Percentiles rank a stretch among this genome's conserved stretches.
Evolutionary conservation across 2,329 filamentous ascomycete genomes (phyloP).

Genomic region (Grosmannia clavigera): DNA sequence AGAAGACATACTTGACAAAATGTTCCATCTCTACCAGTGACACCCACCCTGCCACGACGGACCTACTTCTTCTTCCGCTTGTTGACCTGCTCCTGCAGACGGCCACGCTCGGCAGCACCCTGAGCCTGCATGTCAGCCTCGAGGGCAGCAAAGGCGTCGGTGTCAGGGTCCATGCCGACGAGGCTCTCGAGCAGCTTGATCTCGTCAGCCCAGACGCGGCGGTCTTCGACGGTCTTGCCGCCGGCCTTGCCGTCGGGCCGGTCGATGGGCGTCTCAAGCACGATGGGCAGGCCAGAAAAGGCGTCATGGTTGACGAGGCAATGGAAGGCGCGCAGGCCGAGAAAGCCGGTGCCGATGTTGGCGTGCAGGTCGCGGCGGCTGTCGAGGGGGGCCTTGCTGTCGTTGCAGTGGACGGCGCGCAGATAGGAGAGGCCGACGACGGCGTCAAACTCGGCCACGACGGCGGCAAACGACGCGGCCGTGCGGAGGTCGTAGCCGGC

Average conservation of each 20-base stretch:
- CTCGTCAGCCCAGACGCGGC: slow-evolving; percentile 76
- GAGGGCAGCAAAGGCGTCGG: slow-evolving; percentile 56
- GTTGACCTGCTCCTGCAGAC: slow-evolving; percentile 68
- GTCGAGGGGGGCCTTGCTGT: slow-evolving; percentile 78
- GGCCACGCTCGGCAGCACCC: slow-evolving; percentile 59
- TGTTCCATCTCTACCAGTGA: no score
- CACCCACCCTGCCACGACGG: no score
- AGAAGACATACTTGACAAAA: no score
- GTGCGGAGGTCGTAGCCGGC: slow-evolving; percentile 82
- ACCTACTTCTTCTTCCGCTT: slow-evolving; percentile 42
- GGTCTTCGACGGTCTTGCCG: slow-evolving; percentile 63
- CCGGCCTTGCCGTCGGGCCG: slow-evolving; percentile 39
- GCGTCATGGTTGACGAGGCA: slow-evolving; percentile 72
- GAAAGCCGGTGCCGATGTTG: slow-evolving; percentile 90
- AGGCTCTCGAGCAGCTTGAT: slow-evolving; percentile 89
- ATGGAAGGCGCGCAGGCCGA: slow-evolving; percentile 84
- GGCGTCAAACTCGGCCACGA: slow-evolving; percentile 63
- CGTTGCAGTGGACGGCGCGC: slow-evolving; percentile 81
- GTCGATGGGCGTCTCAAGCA: slow-evolving; percentile 93
- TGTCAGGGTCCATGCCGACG: slow-evolving; percentile 68
- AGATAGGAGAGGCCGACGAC: slow-evolving; percentile 70
- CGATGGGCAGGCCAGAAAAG: slow-evolving; percentile 73
- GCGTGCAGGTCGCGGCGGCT: slow-evolving; percentile 84
- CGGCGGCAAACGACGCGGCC: slow-evolving; percentile 58
- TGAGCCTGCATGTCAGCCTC: slow-evolving; percentile 53